These are phyloP conservation scores for Neurospora hispaniola DNA, from an alignment of 495 filamentous ascomycete genomes.

Conservation along the genomic window DNA sequence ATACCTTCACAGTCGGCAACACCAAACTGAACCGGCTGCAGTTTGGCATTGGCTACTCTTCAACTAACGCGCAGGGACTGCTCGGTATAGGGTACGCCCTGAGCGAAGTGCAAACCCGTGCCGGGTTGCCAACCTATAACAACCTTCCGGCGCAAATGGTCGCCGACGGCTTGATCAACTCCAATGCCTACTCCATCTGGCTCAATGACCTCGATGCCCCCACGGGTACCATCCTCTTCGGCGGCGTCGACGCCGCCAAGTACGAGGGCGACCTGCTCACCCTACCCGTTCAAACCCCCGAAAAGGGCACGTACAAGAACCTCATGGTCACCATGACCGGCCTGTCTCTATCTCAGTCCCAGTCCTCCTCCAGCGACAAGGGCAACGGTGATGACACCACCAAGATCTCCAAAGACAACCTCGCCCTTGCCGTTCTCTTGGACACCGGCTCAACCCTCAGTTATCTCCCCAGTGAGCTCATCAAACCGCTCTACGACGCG, in stretches of 20 bases:
- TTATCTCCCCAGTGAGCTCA: conserved; percentile 69
- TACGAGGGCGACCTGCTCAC: conserved; percentile 62
- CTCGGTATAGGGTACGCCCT: conserved; percentile 80
- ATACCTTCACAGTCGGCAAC: conserved; percentile 58
- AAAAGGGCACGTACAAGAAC: conserved; percentile 50
- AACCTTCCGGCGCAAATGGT: conserved; percentile 74
- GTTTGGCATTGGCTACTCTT: conserved; percentile 77
- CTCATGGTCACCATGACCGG: conserved; percentile 73
- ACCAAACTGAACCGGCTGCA: conserved; percentile 54
- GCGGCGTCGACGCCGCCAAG: conserved; percentile 77
- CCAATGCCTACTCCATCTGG: conserved; percentile 83
- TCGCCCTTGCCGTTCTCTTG: conserved; percentile 62
- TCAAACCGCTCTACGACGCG: conserved; percentile 49
- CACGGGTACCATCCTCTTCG: conserved; percentile 80
- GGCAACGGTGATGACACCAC: conserved; percentile 30
- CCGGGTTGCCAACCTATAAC: conserved; percentile 50
- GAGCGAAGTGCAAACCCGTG: conserved; percentile 70
- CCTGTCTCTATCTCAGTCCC: conserved; percentile 19
- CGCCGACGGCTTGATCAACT: conserved; percentile 56
- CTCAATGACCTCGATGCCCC: conserved; percentile 69
- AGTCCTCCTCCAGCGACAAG: conserved; percentile 12
- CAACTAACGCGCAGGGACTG: conserved; percentile 65
- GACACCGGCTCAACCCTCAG: conserved; percentile 89
- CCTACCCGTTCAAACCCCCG: conserved; percentile 56
- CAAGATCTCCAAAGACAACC: conserved; percentile 21